Conservation (phyloP, 2,329 filamentous ascomycete genomes). For the Uncinocarpus reesii region DNA sequence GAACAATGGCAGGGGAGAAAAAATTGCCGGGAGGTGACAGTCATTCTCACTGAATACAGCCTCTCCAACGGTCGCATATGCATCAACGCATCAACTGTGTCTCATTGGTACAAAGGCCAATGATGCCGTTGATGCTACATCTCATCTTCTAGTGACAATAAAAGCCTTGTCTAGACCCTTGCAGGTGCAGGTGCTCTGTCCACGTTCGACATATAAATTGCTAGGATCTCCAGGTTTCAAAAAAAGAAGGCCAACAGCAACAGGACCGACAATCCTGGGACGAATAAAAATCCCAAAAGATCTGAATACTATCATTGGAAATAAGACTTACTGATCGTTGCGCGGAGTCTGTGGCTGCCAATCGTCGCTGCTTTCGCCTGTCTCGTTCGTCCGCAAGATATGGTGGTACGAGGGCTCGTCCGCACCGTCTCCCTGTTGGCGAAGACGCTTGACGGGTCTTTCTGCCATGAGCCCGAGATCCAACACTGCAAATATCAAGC, state of each 20-base stretch:
- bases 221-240: background rate
- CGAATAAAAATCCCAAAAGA: background rate
- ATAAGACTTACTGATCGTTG: conserved; percentile 9
- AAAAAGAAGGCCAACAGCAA: background rate
- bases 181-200: conserved; percentile 5
- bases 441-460: conserved; percentile 16
- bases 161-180: conserved; percentile 11
- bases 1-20: background rate
- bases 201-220: conserved; percentile 3
- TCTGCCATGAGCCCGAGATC: conserved; percentile 15
- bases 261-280: background rate
- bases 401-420: conserved; percentile 17
- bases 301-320: conserved; percentile 7
- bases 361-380: conserved; percentile 18
- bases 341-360: conserved; percentile 17
- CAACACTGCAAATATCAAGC: conserved; percentile 6
- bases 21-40: conserved; percentile 7
- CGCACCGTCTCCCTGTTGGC: conserved; percentile 14
- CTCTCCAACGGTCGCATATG: conserved; percentile 7
- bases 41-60: background rate
- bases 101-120: conserved; percentile 16
- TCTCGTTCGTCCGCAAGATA: conserved; percentile 10
- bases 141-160: conserved; percentile 7
- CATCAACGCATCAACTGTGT: conserved; percentile 9
- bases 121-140: conserved; percentile 11